These are phyloP conservation scores for Chrysoporthe cubensis DNA, from an alignment of 2,329 filamentous ascomycete genomes.

Conservation along the genomic window DNA sequence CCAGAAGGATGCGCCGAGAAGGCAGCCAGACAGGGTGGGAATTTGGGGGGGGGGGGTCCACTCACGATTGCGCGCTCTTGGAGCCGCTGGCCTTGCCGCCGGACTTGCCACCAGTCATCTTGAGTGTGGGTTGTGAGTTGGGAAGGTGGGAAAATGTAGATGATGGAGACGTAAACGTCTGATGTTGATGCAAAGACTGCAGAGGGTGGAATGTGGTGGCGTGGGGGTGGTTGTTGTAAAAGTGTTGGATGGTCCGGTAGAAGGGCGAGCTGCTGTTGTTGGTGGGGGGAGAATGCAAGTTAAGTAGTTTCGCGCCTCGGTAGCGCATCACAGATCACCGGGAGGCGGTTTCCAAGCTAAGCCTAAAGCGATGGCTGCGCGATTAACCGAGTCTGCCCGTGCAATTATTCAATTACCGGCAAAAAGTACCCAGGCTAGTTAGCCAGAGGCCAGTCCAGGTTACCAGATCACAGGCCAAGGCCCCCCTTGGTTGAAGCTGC, in stretches of 20 bases:
- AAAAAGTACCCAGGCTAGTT: too few relatives aligned
- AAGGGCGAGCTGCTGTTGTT: slow-evolving; percentile 35
- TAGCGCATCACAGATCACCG: slow-evolving; percentile 47
- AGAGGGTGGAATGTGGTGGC: slow-evolving; percentile 34
- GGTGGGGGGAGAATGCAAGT: slow-evolving; percentile 51
- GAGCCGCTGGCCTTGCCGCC: slow-evolving; percentile 98
- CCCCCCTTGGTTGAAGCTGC: too few relatives aligned
- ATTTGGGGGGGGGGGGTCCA: slow-evolving; percentile 37
- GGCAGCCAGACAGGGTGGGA: slow-evolving; percentile 15
- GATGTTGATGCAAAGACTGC: slow-evolving; percentile 36
- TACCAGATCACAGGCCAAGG: too few relatives aligned
- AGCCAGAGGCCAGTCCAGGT: too few relatives aligned
- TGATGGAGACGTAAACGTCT: slow-evolving; percentile 27
- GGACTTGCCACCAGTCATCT: slow-evolving; percentile 99
- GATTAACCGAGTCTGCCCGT: slow-evolving; percentile 28
- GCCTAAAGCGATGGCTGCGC: slow-evolving; percentile 21
- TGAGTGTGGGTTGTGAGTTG: slow-evolving; percentile 55
- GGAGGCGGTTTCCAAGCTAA: slow-evolving; percentile 26
- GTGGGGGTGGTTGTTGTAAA: slow-evolving; percentile 31
- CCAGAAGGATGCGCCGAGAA: slow-evolving; percentile 42
- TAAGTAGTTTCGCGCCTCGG: slow-evolving; percentile 60
- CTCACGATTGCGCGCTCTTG: slow-evolving; percentile 99
- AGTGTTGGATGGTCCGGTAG: slow-evolving; percentile 39
- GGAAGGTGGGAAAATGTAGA: slow-evolving; percentile 32
- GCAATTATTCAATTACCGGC: background rate